Evolutionary conservation across 2,329 filamentous ascomycete genomes (phyloP), one percentile per base, ranked within the genome.

Genomic region (Elsinoe perseae): DNA sequence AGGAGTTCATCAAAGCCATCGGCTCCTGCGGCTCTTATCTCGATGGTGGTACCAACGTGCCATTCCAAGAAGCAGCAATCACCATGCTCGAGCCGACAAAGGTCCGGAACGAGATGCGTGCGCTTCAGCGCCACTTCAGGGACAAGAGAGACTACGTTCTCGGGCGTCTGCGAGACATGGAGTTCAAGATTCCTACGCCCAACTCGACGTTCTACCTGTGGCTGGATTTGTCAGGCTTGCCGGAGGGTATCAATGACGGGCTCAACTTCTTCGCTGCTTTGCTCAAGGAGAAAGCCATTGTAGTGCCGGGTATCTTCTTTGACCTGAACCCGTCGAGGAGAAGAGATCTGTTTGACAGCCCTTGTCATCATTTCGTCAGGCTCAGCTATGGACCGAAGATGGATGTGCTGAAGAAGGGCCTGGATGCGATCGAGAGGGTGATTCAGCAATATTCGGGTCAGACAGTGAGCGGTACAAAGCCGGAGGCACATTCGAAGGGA

Each of bases 231-330:
- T 78, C 69, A 21, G 78, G 80, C 48, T 77, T 93, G 2, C 88
- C 92, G 0, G 80, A 80, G n/a, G 81, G 84, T 60, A 95, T 97
- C 70, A 85, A 87, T 58, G 92, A 97, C 69, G 92, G 92, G 7
- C 77, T 97, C 66, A 95, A 95, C 76, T 97, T 97, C 80, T 96
- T 97, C 82, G 84, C 93, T 70, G 90, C 90, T 27, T 93, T 93
- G 68, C 76, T 97, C 43, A 83, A 87, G 66, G 90, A 96, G 77
- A 95, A 95, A 79, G 89, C 95, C 63, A 96, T 96, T 67, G 90
- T 96, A 16, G 92, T 97, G 3, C 92, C 92, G 0, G 92, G 92
- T 59, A 97, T 97, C 71, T 97, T 97, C 80, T 97, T 97, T 70
- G 92, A 97, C 67, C 74, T 97, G 61, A 97, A 97, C 75, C 92